These are phyloP conservation scores for Chrysosporium keratinophilum DNA, from an alignment of 2,329 filamentous ascomycete species.

Conservation along the genomic window DNA sequence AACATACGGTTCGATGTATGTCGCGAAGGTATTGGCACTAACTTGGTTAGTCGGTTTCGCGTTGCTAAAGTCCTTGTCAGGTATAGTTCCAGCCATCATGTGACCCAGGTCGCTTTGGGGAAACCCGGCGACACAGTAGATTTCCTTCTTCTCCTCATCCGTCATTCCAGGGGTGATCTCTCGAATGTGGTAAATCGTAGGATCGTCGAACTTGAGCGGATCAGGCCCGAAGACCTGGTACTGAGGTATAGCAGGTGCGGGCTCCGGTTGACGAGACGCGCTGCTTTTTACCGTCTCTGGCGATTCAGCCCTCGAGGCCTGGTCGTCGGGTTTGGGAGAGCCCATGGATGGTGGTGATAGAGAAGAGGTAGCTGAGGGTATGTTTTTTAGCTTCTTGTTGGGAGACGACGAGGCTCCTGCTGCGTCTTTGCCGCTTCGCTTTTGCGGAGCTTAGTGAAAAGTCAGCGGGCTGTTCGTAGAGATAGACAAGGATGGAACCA, in stretches of 20 bases:
- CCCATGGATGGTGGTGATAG: slow-evolving; percentile 35
- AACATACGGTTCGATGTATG: slow-evolving; percentile 85
- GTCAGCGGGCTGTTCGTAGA: not conserved
- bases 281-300: slow-evolving; percentile 52
- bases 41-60: slow-evolving; percentile 91
- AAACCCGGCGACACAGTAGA: slow-evolving; percentile 78
- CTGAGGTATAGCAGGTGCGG: slow-evolving; percentile 54
- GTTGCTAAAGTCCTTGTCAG: slow-evolving; percentile 90
- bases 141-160: slow-evolving; percentile 73
- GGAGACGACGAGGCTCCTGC: slow-evolving; percentile 27
- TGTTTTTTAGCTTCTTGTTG: slow-evolving; percentile 31
- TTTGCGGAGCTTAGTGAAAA: slow-evolving; percentile 10
- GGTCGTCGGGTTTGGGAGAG: slow-evolving; percentile 44
- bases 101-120: slow-evolving; percentile 71
- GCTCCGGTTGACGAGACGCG: slow-evolving; percentile 49
- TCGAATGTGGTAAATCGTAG: slow-evolving; percentile 87
- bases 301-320: slow-evolving; percentile 50
- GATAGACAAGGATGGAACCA: not conserved
- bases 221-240: slow-evolving; percentile 87
- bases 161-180: slow-evolving; percentile 63
- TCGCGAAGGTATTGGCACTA: slow-evolving; percentile 83
- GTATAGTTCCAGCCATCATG: slow-evolving; percentile 76
- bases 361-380: slow-evolving; percentile 30
- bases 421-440: slow-evolving; percentile 16
- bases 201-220: slow-evolving; percentile 80